Evolutionary conservation across 441 rosid species (phyloP), one percentile per base, ranked within the genome.

Genomic region (Croton setiger): DNA sequence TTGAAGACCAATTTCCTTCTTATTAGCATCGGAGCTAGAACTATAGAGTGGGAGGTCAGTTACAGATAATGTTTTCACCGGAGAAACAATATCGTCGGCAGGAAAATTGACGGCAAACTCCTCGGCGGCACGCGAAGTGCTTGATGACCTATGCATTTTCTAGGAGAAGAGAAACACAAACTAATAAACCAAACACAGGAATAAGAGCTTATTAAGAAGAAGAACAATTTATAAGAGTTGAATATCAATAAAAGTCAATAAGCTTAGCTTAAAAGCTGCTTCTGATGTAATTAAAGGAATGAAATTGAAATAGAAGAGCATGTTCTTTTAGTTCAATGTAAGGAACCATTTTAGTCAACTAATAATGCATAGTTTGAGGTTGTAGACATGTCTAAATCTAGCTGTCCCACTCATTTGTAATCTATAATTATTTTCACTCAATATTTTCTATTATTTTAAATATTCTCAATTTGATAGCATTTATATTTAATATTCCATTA

Each of bases 1-100:
- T 55, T 74, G 80, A 57, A 60, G 36, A 11, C 70, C 68, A 2
- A 77, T 7, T 49, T 83, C 94, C 82, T 90, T 92, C 78, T 92
- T 85, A 56, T 69, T 35, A 3, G 67, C 68, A 54, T 82, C 89
- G 2, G 84, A 67, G 20, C 45, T 31, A 15, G 68, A 37, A 53
- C 20, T 14, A 9, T 60, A 70, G 15, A 70, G 49, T 7, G 76
- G 87, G 63, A 77, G 62, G 49, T 72, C 80, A 23, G 63, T 43
- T 21, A 68, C 45, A 7, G 80, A 68, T 13, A 70, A 68, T 35
- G 53, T 51, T 47, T 69, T 76, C 54, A 9, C 21, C 23, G 73
- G 54, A 7, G 71, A 56, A 17, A 72, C 43, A 63, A 20, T 37
- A 14, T 66, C 47, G 0, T 73, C 62, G 2, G 75, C 72, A 10